phyloP scores from a whole-genome alignment of 2,329 filamentous ascomycete genomes.

The Trichoderma sp. region DNA sequence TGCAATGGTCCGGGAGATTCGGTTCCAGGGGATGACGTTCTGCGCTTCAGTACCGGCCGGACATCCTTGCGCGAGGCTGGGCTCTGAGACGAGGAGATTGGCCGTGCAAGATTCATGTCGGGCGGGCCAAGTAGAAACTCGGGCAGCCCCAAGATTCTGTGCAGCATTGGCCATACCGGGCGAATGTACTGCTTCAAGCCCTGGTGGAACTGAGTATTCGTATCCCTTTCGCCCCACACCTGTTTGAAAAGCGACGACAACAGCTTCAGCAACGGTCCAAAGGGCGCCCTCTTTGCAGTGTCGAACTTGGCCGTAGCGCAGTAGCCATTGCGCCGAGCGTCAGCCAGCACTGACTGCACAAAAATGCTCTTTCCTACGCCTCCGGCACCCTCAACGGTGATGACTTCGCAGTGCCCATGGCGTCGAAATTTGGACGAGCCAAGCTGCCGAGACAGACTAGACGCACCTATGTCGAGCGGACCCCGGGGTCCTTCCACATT shows the following conservation, averaged over 20 bases:
- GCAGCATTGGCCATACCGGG: conserved; percentile 63
- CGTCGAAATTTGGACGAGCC: conserved; percentile 57
- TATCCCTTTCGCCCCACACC: conserved; percentile 64
- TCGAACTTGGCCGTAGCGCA: conserved; percentile 67
- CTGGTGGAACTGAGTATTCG: conserved; percentile 62
- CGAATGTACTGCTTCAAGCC: conserved; percentile 59
- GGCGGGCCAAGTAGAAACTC: conserved; percentile 65
- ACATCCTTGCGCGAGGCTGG: conserved; percentile 31
- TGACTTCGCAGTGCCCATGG: conserved; percentile 61
- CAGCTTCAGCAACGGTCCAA: conserved; percentile 62
- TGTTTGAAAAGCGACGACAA: conserved; percentile 65
- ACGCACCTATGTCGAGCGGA: conserved; percentile 44
- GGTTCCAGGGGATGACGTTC: conserved; percentile 48
- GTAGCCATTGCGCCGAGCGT: conserved; percentile 60
- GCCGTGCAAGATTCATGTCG: conserved; percentile 37
- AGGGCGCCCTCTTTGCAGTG: conserved; percentile 57
- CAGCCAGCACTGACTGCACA: conserved; percentile 60
- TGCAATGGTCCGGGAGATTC: conserved; percentile 39
- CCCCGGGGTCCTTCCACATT: conserved; percentile 43
- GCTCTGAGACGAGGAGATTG: conserved; percentile 38
- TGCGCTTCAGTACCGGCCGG: conserved; percentile 38
- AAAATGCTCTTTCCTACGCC: conserved; percentile 65
- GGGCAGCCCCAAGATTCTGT: conserved; percentile 59
- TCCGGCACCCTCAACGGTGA: conserved; percentile 58
- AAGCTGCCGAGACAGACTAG: conserved; percentile 53